Percentiles rank a stretch among this genome's conserved stretches.
phyloP scores from a whole-genome alignment of 2,329 filamentous ascomycete genomes.

The Claviceps arundinis region DNA sequence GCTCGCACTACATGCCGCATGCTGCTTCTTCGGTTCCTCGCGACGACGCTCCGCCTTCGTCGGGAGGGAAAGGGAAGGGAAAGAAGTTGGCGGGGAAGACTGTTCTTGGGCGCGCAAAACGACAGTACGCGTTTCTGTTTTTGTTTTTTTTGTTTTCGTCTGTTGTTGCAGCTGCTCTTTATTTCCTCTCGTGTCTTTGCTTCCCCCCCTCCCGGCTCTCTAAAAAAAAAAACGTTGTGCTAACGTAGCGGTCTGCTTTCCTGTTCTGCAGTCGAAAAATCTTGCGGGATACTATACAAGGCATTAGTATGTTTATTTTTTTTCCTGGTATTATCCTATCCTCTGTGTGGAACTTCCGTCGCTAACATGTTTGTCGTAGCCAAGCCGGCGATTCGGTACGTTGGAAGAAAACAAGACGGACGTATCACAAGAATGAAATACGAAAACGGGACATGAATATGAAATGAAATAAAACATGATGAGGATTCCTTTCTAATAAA shows the following conservation, averaged over 20 bases:
- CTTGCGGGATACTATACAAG: constrained; percentile 7
- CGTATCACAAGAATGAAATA: no score
- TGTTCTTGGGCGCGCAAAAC: not conserved
- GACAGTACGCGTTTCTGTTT: constrained; percentile 1
- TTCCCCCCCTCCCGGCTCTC: no score
- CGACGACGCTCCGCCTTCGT: not conserved
- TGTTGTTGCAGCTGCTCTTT: not conserved
- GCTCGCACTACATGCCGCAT: not conserved
- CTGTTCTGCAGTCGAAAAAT: constrained; percentile 8
- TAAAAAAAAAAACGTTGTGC: not conserved
- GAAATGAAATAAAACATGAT: no score
- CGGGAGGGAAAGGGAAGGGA: not conserved
- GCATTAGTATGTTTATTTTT: constrained; percentile 5
- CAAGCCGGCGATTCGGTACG: constrained; percentile 5
- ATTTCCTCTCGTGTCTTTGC: not conserved
- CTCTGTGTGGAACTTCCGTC: not conserved
- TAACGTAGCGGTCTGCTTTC: not conserved
- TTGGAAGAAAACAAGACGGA: not conserved
- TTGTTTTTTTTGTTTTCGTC: not conserved
- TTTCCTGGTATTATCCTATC: no score
- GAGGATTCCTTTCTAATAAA: no score
- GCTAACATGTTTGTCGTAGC: not conserved
- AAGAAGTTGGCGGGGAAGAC: constrained; percentile 3
- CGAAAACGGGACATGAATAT: no score
- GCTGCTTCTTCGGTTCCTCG: not conserved